Conservation (phyloP, 2,329 filamentous ascomycete genomes). For the Onygenales sp. region DNA sequence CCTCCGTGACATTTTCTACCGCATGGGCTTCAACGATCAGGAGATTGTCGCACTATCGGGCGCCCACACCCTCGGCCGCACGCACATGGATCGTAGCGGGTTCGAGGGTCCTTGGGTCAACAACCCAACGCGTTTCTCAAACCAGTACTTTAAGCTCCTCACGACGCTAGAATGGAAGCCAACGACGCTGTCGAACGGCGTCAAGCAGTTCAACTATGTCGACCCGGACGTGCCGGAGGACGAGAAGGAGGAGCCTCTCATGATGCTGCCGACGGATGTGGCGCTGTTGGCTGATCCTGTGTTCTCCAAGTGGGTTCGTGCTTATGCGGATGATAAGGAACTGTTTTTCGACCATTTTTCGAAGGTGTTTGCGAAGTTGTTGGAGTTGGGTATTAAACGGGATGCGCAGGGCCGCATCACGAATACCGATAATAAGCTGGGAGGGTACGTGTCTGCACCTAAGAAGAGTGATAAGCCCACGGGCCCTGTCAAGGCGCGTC, state of each 20-base stretch:
- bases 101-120: slow-evolving; percentile 52
- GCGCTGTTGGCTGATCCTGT: slow-evolving; percentile 44
- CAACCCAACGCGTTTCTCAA: slow-evolving; percentile 50
- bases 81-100: slow-evolving; percentile 46
- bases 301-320: slow-evolving; percentile 49
- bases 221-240: slow-evolving; percentile 41
- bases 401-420: slow-evolving; percentile 44
- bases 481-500: slow-evolving; percentile 16
- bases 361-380: slow-evolving; percentile 49
- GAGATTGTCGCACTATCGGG: slow-evolving; percentile 50
- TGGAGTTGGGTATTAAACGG: slow-evolving; percentile 51
- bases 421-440: slow-evolving; percentile 49
- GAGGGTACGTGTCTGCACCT: slow-evolving; percentile 48
- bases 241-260: slow-evolving; percentile 44
- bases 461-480: slow-evolving; percentile 42
- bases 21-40: slow-evolving; percentile 52
- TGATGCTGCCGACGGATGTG: slow-evolving; percentile 60
- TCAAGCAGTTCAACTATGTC: slow-evolving; percentile 50
- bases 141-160: slow-evolving; percentile 48
- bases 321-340: slow-evolving; percentile 53
- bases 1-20: slow-evolving; percentile 46
- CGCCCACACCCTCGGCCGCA: slow-evolving; percentile 48
- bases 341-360: slow-evolving; percentile 53
- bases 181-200: slow-evolving; percentile 42
- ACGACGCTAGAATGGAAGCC: slow-evolving; percentile 45